Evolutionary conservation across 2,329 filamentous ascomycete species (phyloP), one percentile per base, ranked within the genome.

Genomic region (Paraphaeosphaeria sporulosa): DNA sequence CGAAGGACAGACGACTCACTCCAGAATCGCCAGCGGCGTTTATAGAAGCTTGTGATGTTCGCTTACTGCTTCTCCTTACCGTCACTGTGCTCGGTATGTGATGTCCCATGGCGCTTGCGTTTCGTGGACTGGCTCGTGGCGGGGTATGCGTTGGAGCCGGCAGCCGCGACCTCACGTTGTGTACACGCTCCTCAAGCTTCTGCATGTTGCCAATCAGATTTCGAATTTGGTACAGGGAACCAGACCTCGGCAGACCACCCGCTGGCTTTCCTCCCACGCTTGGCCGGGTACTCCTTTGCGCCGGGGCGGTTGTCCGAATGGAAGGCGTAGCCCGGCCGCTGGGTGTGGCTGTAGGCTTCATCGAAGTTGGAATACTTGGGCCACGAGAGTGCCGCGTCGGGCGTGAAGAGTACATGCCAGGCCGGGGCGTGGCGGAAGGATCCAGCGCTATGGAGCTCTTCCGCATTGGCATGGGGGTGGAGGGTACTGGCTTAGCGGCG

Each of bases 181-280:
- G 93, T 10, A 99, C 94, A 47, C 95, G 88, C 64, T 95, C 92
- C 77, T 98, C 95, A 62, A 99, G 89, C 67, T 93, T 92, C 79
- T 97, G 93, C 93, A 98, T 97, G 80, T 98, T 95, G 30, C 93
- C 94, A 60, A 96, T 97, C 65, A 99, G 88, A 32, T 90, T 91
- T 65, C 94, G 92, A 72, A 99, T 96, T 76, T 99, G 95, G 66
- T 91, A 91, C 52, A 99, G 87, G 1, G 95, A 98, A 64, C 86
- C 85, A 32, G 87, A 89, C 62, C 86, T 83, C 47, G 86, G 84
- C 56, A 88, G 71, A 30, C 77, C 76, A 56, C 69, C 74, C 59
- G 68, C 72, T 83, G 87, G 63, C 83, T 82, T 27, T 73, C 76
- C 61, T 75, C 77, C 65, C 69, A 77, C 63, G 71, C 78, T 64